These are phyloP conservation scores for Leccinum uliginosum DNA, from an alignment of 768 basidiomycete species.

Conservation along the genomic window DNA sequence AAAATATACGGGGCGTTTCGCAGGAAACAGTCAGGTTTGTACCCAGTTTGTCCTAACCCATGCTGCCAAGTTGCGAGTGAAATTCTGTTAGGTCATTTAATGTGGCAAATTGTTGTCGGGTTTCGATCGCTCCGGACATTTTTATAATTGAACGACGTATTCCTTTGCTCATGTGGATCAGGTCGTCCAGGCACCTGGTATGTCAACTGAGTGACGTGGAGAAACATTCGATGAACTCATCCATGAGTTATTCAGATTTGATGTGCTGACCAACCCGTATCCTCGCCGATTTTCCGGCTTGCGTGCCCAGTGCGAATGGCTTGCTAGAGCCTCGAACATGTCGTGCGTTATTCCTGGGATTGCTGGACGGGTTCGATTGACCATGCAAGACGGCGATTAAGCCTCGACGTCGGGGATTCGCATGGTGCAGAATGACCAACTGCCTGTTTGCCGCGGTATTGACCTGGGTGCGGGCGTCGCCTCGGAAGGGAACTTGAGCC, in stretches of 20 bases:
- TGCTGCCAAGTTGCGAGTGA: constrained; percentile 7
- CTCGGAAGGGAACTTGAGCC: constrained; percentile 3
- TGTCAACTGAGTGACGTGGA: not conserved
- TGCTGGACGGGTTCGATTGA: constrained; percentile 2
- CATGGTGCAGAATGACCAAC: constrained; percentile 9
- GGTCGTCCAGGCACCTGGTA: constrained; percentile 11
- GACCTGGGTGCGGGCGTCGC: constrained; percentile 4
- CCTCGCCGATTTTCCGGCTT: constrained; percentile 5
- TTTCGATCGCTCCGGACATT: constrained; percentile 4
- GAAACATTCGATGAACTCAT: not conserved
- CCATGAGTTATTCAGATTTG: not conserved
- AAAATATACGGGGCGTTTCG: not conserved
- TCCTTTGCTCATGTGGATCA: constrained; percentile 21
- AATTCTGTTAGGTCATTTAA: not conserved
- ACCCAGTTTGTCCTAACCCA: not conserved
- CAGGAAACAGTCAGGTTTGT: constrained; percentile 13
- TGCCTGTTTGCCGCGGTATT: constrained; percentile 14
- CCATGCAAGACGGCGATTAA: constrained; percentile 20
- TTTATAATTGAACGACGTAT: not conserved
- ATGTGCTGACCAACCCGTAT: constrained; percentile 1
- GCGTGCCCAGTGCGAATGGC: not conserved
- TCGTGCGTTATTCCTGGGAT: constrained; percentile 8
- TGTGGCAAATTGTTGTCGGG: not conserved
- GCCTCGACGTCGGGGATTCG: constrained; percentile 23
- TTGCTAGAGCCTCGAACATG: constrained; percentile 8